Percentiles rank a stretch among this genome's conserved stretches.
Evolutionary conservation across 352 stramenopile genomes (phyloP).

Genomic region (Phytophthora citricola): DNA sequence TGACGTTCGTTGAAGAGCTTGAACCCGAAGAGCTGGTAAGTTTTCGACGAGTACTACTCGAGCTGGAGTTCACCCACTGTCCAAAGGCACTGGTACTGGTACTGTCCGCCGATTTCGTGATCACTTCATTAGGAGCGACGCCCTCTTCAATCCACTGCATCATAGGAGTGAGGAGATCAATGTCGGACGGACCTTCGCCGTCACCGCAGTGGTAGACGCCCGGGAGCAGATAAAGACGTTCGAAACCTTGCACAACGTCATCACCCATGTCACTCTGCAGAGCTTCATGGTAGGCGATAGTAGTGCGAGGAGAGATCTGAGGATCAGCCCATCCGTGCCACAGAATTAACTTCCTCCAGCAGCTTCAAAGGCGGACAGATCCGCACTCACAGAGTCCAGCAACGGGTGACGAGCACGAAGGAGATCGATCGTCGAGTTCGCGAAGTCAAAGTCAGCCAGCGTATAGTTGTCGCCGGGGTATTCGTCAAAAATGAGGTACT

Average conservation of each 20-base stretch:
- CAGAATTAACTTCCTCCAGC: conserved; percentile 47
- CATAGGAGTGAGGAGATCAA: conserved; percentile 46
- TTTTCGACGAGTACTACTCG: conserved; percentile 18
- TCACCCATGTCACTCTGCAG: conserved; percentile 36
- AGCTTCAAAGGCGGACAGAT: conserved; percentile 34
- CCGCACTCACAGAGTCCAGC: conserved; percentile 34
- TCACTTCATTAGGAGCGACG: conserved; percentile 32
- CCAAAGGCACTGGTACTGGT: neutral
- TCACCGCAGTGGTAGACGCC: conserved; percentile 46
- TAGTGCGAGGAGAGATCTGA: conserved; percentile 45
- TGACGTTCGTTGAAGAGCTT: neutral
- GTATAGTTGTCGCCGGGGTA: conserved; percentile 47
- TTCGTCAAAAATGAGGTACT: conserved; percentile 51
- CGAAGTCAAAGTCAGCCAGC: conserved; percentile 45
- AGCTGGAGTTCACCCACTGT: no score
- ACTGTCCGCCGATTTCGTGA: conserved; percentile 18
- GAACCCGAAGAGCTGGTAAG: no score
- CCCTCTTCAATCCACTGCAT: conserved; percentile 44
- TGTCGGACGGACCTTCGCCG: conserved; percentile 31
- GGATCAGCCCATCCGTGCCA: conserved; percentile 46
- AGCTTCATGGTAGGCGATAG: conserved; percentile 45
- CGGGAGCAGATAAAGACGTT: conserved; percentile 35
- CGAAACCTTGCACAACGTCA: conserved; percentile 25
- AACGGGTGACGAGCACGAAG: conserved; percentile 37
- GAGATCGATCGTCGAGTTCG: conserved; percentile 44